Evolutionary conservation across 1,139 yeast genomes (phyloP).

Genomic region (Saccharomyces pastorianus): DNA sequence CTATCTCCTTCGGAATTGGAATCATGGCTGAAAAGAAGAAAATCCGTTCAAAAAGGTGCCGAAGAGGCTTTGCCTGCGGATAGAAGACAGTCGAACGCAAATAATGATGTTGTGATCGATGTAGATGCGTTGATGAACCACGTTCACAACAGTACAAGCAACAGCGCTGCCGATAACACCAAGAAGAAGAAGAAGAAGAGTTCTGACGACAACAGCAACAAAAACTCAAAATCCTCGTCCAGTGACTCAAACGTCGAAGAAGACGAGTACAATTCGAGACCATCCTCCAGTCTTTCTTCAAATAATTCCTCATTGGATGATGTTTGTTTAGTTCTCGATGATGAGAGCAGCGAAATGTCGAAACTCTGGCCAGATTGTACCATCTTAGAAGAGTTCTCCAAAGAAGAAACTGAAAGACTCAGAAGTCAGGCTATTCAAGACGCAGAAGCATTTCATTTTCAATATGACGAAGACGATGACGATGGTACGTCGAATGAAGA

Average conservation of each 20-base stretch:
- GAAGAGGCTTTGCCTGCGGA: conserved; percentile 1
- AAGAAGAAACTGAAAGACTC: conserved; percentile 51
- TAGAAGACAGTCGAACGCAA: conserved; percentile 12
- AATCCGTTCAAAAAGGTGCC: neutral
- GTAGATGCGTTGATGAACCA: conserved; percentile 29
- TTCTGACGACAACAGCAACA: conserved; percentile 5
- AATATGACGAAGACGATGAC: conserved; percentile 30
- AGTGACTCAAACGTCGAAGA: conserved; percentile 13
- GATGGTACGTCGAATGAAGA: conserved; percentile 12
- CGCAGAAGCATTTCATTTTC: conserved; percentile 35
- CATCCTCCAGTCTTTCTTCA: conserved; percentile 44
- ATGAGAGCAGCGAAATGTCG: conserved; percentile 33
- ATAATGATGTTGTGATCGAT: conserved; percentile 29
- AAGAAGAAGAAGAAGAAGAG: conserved; percentile 9
- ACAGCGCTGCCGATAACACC: conserved; percentile 3
- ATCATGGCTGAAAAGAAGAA: conserved; percentile 7
- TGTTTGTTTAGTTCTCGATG: conserved; percentile 73
- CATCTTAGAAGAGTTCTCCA: conserved; percentile 67
- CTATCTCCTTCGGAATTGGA: conserved; percentile 11
- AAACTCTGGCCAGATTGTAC: conserved; percentile 73
- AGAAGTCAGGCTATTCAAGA: conserved; percentile 39
- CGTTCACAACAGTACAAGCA: conserved; percentile 17
- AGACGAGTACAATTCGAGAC: conserved; percentile 27
- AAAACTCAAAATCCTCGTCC: conserved; percentile 6
- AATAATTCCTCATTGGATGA: conserved; percentile 73